Evolutionary conservation across 2,329 filamentous ascomycete genomes (phyloP), one percentile per base, ranked within the genome.

Genomic region (Cladosporium austrohemisphaericum): DNA sequence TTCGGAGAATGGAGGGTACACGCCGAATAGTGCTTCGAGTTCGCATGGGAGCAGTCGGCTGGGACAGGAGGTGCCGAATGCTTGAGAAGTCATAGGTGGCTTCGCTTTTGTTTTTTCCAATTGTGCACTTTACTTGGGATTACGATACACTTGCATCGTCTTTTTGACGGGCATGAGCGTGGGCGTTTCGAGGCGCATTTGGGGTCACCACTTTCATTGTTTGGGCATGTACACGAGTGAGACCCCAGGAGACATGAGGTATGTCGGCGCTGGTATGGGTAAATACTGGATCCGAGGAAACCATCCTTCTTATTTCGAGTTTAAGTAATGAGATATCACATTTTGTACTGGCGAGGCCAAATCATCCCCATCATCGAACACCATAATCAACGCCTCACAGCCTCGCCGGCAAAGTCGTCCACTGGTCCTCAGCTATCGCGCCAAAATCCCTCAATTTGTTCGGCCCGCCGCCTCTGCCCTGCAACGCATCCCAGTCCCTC

Each of bases 381-480:
- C n/a, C n/a, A n/a, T n/a, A n/a, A n/a, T n/a, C n/a, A n/a, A n/a
- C n/a, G n/a, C n/a, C 7, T n/a, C 25, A 47, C 33, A 47, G 10
- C 32, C 44, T 47, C 25, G 33, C n/a, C 19, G 44, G 44, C 18
- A 47, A 23, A 31, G 14, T 47, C 18, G 72, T 75, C 73, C 72
- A 75, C 16, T 67, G 66, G 20, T 64, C 64, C 14, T 53, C 54
- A 7, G 33, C 41, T 19, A 74, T 61, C 25, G 70, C 59, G 20
- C 67, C 67, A 49, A 79, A 71, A 57, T 78, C 70, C 71, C 77
- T 76, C 1, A 78, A 67, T 43, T 65, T 67, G 26, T 72, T 68
- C 19, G 68, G 67, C 6, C 71, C 75, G 2, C 75, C 76, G 55
- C 71, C 74, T 10, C 76, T 64, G 9, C 68, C 68, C 59, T 78